Base-by-base conservation (phyloP, 2,329 filamentous ascomycete genomes). In the Neurospora sp. region DNA sequence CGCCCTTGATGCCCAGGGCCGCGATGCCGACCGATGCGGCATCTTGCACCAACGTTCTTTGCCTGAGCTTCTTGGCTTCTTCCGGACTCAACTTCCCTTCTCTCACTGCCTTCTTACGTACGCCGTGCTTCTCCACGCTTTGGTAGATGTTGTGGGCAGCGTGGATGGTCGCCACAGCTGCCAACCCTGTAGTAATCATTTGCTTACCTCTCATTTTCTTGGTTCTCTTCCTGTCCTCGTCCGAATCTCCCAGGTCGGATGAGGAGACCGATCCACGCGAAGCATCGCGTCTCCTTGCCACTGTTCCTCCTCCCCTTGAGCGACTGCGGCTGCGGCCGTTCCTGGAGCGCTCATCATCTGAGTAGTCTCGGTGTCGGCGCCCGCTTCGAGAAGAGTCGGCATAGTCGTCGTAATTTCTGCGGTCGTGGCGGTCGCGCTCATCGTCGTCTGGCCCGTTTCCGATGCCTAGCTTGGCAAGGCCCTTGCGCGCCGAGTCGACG, bases 181-280 rank as follows among this genome's bases (percentile, higher is more conserved):
- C 86, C 70, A 88, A 79, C 66, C 85, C 86, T 8, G 85, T 84
- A 69, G 84, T 87, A 70, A 88, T 73, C 71, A 87, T 74, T 81
- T 87, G 86, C 83, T 88, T 88, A 86, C 86, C 85, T 86, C 81
- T 85, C 82, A 88, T 86, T 77, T 86, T 87, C 77, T 81, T 84
- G 43, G 81, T 82, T 72, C 80, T 81, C 77, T 82, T 86, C 77
- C 83, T 82, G 73, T 88, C 86, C 28, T 86, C 84, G 19, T 85
- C 83, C 72, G 86, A 88, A 78, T 88, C 85, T 67, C 86, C 86
- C 67, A 88, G 77, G 74, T 88, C 85, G 17, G 85, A 87, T 66
- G 80, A 81, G 67, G 85, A 86, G 67, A 80, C 80, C 40, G 82
- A 83, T 65, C 73, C 81, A 6, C 41, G 41, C 41, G 41, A 46